Evolutionary conservation across 352 stramenopile genomes (phyloP), one percentile per base, ranked within the genome.

Genomic region (Phytophthora macrochlamydospora): DNA sequence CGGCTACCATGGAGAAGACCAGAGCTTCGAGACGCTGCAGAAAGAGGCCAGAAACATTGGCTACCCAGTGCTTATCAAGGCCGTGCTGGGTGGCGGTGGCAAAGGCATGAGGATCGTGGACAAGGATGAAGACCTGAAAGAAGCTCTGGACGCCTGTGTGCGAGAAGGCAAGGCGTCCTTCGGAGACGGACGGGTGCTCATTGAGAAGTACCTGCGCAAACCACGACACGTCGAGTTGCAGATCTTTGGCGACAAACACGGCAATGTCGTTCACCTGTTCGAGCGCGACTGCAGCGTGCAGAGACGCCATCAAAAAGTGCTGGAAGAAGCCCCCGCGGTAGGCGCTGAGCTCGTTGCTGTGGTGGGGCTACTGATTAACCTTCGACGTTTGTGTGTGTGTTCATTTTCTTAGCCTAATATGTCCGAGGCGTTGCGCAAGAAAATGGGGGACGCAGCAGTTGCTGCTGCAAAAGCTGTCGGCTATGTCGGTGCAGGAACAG

Each of bases 51-150:
- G 75, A 18, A 81, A 88, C 61, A 97, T 98, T 40, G 94, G 94
- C 2, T 98, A 97, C 69, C 93, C 93, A 0, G 85, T 98, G 53
- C 85, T 98, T 50, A 93, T 98, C 59, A 98, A 98, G 73, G 93
- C 93, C 5, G 87, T 96, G 33, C 77, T 95, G 33, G 93, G 93
- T 32, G 93, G 93, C 24, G 93, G 93, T 40, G 93, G 93, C 50
- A 98, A 93, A 79, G 94, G 94, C 30, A 98, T 98, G 93, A 78
- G 93, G 42, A 93, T 98, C 33, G 89, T 97, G 2, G 67, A 90
- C 50, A 74, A 81, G n/a, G 82, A 91, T 11, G 82, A 94, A 50
- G 87, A 97, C 29, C 83, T 98, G 7, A 59, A 78, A 55, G 79
- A 94, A 42, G 76, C 83, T 8, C 69, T 98, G 56, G 89, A 98